These are phyloP conservation scores for Phaffia rhodozyma DNA, from an alignment of 1,284 basidiomycete species.

Conservation along the genomic window DNA sequence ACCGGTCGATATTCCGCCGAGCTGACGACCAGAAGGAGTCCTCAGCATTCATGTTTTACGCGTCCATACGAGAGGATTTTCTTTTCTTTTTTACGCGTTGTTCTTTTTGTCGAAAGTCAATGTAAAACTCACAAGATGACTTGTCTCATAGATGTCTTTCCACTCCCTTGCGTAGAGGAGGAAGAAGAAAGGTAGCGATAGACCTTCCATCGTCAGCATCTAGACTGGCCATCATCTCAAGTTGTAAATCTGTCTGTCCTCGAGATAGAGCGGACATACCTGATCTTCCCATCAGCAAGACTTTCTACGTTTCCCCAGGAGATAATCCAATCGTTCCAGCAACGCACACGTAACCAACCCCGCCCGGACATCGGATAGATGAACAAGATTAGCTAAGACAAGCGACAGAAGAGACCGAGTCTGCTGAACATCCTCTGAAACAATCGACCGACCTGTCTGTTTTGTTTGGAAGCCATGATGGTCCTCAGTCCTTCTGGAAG, in stretches of 20 bases:
- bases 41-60: neutral
- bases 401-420: too few relatives aligned
- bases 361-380: too few relatives aligned
- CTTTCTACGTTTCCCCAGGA: conserved; percentile 40
- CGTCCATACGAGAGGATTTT: neutral
- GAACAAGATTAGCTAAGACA: too few relatives aligned
- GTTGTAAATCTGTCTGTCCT: neutral
- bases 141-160: conserved; percentile 90
- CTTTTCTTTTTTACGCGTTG: neutral
- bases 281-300: conserved; percentile 88
- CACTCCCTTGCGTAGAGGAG: conserved; percentile 33
- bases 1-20: conserved; percentile 83
- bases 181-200: conserved; percentile 45
- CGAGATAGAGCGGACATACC: conserved; percentile 33
- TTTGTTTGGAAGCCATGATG: too few relatives aligned
- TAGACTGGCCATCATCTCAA: neutral
- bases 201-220: neutral
- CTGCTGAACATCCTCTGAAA: too few relatives aligned
- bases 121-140: conserved; percentile 75
- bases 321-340: neutral
- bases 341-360: neutral
- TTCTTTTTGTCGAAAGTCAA: neutral
- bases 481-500: too few relatives aligned
- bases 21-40: conserved; percentile 37
- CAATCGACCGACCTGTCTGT: too few relatives aligned